Percentiles rank a stretch among this genome's conserved stretches.
These are phyloP conservation scores for Geotrichum siamense DNA, from an alignment of 1,139 yeast species.

Conservation along the genomic window DNA sequence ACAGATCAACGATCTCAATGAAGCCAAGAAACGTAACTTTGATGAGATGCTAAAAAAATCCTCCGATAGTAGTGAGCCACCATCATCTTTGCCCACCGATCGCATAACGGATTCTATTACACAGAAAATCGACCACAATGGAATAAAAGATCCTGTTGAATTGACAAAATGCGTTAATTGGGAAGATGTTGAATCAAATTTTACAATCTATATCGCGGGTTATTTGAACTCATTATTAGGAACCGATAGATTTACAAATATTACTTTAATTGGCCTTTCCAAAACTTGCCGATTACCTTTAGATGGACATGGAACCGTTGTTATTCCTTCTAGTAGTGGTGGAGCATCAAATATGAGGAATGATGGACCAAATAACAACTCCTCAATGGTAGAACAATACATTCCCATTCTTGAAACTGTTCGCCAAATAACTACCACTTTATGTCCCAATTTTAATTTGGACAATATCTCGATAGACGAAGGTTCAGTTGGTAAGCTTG, in stretches of 20 bases:
- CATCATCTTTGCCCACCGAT: neutral
- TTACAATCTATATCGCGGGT: slow-evolving; percentile 11
- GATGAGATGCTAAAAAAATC: neutral
- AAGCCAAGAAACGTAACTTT: neutral
- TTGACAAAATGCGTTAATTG: slow-evolving; percentile 11
- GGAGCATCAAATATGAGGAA: neutral
- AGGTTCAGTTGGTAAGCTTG: slow-evolving; percentile 28
- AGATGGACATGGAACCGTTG: slow-evolving; percentile 16
- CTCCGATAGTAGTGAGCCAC: neutral
- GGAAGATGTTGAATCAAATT: slow-evolving; percentile 15
- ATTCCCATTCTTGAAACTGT: slow-evolving; percentile 33
- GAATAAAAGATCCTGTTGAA: slow-evolving; percentile 6
- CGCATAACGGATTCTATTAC: neutral
- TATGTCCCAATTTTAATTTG: slow-evolving; percentile 23
- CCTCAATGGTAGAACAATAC: slow-evolving; percentile 22
- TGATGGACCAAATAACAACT: slow-evolving; percentile 1
- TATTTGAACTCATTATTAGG: slow-evolving; percentile 11
- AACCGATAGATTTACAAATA: slow-evolving; percentile 11
- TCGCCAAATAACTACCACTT: slow-evolving; percentile 28
- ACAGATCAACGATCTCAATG: slow-evolving; percentile 14
- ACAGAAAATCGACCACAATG: neutral
- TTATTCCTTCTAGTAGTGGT: slow-evolving; percentile 13
- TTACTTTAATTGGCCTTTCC: slow-evolving; percentile 13
- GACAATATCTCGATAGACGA: slow-evolving; percentile 28
- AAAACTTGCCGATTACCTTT: slow-evolving; percentile 12